Evolutionary conservation across 129 eudicot genomes (phyloP), one percentile per base, ranked within the genome.

Genomic region (Flaveria bidentis): DNA sequence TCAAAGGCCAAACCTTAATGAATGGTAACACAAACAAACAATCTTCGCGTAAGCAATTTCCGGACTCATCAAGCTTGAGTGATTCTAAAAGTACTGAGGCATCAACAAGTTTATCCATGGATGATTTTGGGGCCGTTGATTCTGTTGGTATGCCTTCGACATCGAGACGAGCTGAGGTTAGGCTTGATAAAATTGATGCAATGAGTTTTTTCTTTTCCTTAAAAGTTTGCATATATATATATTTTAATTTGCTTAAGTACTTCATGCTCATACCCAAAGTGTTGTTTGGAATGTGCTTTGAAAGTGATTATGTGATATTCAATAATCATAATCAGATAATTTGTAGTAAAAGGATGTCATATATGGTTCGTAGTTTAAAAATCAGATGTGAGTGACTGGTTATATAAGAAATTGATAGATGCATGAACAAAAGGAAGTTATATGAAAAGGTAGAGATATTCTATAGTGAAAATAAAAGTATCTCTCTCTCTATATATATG

Each of bases 1-100:
- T 56, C 11, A 93, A 85, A 76, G 96, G 93, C 65, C 93, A 87
- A 67, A 67, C 84, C 72, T 67, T 76, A 71, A 67, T 83, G 58
- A 76, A 91, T 67, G 91, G 91, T 73, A 84, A 86, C 76, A 84
- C 74, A 30, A 87, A 78, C 79, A 89, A 84, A 81, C 96, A 73
- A 74, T 77, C 85, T 81, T 66, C 84, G 30, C 88, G 87, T 69
- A 93, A 90, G 85, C 92, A 80, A 22, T 77, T 83, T 36, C 18
- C 82, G n/a, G 95, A 90, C 23, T 51, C 98, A 96, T 89, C 69
- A 79, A 72, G 69, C 64, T 76, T 44, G 42, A 82, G 77, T 69
- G 93, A 88, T 76, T 85, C 93, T 77, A 90, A 87, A 85, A 88
- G 84, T 74, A 84, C 86, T 0, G 90, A 87, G 30, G 80, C 88